Conservation (phyloP, 495 filamentous ascomycete genomes). For the Xylaria cubensis region DNA sequence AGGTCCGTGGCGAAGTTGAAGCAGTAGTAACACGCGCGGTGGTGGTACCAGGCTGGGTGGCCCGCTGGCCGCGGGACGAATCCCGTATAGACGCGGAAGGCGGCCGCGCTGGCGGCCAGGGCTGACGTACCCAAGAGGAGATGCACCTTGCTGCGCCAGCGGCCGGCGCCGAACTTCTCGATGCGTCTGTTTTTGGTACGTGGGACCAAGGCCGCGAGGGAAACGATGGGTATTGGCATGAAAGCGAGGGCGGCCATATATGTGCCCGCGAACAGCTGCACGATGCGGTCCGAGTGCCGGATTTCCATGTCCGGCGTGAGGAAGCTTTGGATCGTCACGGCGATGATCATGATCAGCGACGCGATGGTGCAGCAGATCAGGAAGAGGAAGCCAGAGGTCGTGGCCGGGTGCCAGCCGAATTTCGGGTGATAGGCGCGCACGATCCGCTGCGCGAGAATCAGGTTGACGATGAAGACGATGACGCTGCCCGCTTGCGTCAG, state of each 20-base stretch:
- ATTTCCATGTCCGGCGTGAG: constrained; percentile 65
- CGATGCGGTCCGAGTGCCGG: constrained; percentile 58
- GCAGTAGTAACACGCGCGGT: constrained; percentile 75
- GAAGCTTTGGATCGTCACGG: constrained; percentile 65
- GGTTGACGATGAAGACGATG: constrained; percentile 80
- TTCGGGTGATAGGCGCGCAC: constrained; percentile 73
- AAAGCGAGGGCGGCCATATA: constrained; percentile 76
- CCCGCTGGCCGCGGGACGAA: constrained; percentile 60
- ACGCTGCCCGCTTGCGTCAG: constrained; percentile 80
- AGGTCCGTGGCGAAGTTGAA: constrained; percentile 81
- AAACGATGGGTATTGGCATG: constrained; percentile 71
- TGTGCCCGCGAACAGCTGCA: constrained; percentile 71
- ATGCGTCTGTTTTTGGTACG: constrained; percentile 49
- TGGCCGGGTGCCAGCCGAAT: constrained; percentile 67
- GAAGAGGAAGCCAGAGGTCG: constrained; percentile 57
- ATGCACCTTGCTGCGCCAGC: constrained; percentile 67
- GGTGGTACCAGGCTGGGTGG: constrained; percentile 71
- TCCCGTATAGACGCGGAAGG: constrained; percentile 66
- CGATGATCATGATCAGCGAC: constrained; percentile 74
- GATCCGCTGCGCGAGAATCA: constrained; percentile 80
- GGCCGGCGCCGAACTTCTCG: constrained; percentile 76
- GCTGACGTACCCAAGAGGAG: constrained; percentile 62
- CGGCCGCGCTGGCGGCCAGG: constrained; percentile 69
- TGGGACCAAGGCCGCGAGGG: constrained; percentile 56
- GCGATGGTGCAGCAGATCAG: constrained; percentile 67